These are phyloP conservation scores for Albifimbria verrucaria DNA, from an alignment of 2,329 filamentous ascomycete species.

Conservation along the genomic window DNA sequence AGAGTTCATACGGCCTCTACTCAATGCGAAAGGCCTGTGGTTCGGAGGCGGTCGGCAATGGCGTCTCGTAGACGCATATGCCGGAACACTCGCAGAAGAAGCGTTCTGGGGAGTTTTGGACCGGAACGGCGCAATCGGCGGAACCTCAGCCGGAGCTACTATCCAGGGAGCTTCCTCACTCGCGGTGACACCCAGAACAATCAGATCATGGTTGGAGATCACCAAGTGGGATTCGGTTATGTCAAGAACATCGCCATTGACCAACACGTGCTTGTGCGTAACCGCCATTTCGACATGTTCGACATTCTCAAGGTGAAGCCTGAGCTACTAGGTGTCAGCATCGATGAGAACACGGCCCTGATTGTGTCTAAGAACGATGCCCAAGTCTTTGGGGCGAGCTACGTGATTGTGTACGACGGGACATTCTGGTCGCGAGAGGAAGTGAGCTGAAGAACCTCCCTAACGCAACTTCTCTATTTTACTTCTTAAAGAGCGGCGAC, in stretches of 20 bases:
- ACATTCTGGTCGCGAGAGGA: slow-evolving; percentile 1
- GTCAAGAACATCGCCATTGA: slow-evolving; percentile 2
- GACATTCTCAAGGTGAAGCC: slow-evolving; percentile 2
- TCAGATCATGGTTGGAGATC: slow-evolving; percentile 2
- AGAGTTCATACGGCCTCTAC: not conserved
- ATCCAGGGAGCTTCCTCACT: slow-evolving; percentile 2
- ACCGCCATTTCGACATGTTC: slow-evolving; percentile 4
- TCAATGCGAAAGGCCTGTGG: slow-evolving; percentile 1
- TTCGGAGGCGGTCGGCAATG: slow-evolving; percentile 1
- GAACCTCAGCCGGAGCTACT: slow-evolving; percentile 1
- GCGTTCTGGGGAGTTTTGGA: slow-evolving; percentile 1
- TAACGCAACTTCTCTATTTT: not conserved
- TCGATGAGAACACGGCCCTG: slow-evolving; percentile 1
- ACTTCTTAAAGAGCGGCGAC: not conserved
- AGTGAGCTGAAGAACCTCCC: slow-evolving; percentile 1
- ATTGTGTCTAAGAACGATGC: slow-evolving; percentile 2
- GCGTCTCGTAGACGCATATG: slow-evolving; percentile 3
- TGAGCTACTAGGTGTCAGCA: not conserved
- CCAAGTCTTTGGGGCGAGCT: not conserved
- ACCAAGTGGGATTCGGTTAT: not conserved
- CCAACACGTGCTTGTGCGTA: slow-evolving; percentile 1
- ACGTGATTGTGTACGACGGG: slow-evolving; percentile 1
- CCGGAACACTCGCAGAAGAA: not conserved
- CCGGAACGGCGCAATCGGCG: slow-evolving; percentile 1
- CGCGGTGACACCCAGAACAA: slow-evolving; percentile 3